Evolutionary conservation across 2,329 filamentous ascomycete species (phyloP).

Genomic region (Gliomastix tumulicola): DNA sequence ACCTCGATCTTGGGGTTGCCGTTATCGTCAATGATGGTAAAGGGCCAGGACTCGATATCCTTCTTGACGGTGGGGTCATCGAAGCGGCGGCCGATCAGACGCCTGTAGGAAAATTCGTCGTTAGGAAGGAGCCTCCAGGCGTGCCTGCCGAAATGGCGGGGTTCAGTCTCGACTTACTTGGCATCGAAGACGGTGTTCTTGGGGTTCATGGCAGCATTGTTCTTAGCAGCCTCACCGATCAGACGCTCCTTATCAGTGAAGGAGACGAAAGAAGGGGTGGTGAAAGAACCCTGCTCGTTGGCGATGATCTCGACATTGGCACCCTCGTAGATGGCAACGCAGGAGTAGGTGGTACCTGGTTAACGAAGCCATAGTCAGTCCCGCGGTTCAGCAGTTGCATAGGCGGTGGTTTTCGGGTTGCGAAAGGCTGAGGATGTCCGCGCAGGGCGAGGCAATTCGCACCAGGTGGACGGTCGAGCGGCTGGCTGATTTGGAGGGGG

Average conservation of each 20-base stretch:
- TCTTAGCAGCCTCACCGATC: conserved; percentile 99
- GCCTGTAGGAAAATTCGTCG: too few relatives aligned
- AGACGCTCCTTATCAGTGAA: conserved; percentile 98
- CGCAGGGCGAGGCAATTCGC: too few relatives aligned
- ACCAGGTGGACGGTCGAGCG: too few relatives aligned
- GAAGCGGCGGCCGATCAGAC: conserved; percentile 93
- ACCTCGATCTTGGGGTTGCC: conserved; percentile 91
- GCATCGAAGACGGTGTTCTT: conserved; percentile 97
- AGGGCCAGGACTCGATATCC: conserved; percentile 97
- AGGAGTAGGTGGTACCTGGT: conserved; percentile 97
- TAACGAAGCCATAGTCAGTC: too few relatives aligned
- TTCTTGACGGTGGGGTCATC: conserved; percentile 97
- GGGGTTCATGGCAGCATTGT: conserved; percentile 99
- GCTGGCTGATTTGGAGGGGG: too few relatives aligned
- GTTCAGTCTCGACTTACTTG: too few relatives aligned
- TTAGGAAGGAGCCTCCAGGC: too few relatives aligned
- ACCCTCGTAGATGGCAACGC: conserved; percentile 98
- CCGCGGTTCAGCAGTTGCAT: too few relatives aligned
- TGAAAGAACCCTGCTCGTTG: conserved; percentile 99
- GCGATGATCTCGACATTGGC: conserved; percentile 99
- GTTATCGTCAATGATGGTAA: conserved; percentile 90
- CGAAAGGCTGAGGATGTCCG: too few relatives aligned
- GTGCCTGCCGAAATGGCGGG: too few relatives aligned
- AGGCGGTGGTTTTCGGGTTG: too few relatives aligned
- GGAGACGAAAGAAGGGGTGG: conserved; percentile 97